Conservation (phyloP, 208 protist species). For the Phytomonas francai region DNA sequence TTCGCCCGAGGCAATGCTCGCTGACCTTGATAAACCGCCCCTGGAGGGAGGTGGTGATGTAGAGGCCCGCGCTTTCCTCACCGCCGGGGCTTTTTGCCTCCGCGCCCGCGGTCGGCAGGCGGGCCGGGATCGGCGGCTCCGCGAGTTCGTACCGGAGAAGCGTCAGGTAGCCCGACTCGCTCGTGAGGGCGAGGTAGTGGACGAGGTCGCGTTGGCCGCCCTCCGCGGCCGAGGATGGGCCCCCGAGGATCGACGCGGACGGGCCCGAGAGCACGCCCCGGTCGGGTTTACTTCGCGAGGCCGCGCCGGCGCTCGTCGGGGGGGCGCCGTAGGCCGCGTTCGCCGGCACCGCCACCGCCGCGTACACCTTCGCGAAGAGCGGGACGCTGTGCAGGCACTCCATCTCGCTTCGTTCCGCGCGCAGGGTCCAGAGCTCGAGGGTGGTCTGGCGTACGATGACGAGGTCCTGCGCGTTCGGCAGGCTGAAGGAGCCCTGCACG, state of each 20-base stretch:
- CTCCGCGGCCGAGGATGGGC: background rate
- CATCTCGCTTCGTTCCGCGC: constrained; percentile 26
- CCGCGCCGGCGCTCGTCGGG: background rate
- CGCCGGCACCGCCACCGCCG: constrained; percentile 58
- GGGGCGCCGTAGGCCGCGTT: constrained; percentile 13
- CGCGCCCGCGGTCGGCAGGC: constrained; percentile 7
- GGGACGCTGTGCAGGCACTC: constrained; percentile 63
- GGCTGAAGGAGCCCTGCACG: constrained; percentile 67
- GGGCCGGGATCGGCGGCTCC: constrained; percentile 42
- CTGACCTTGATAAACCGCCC: constrained; percentile 92
- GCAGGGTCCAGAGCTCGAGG: constrained; percentile 71
- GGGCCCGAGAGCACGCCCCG: background rate
- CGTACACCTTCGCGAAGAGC: constrained; percentile 49
- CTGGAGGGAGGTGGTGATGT: constrained; percentile 46
- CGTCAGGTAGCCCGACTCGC: constrained; percentile 91
- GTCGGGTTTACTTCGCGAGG: background rate
- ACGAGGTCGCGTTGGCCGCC: constrained; percentile 19
- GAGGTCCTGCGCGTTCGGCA: constrained; percentile 56
- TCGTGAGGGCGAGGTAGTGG: constrained; percentile 94
- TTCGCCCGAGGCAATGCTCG: constrained; percentile 94
- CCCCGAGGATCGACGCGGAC: background rate
- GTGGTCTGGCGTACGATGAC: constrained; percentile 55
- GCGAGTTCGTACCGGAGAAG: constrained; percentile 92
- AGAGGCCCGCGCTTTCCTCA: constrained; percentile 9
- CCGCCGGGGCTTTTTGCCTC: constrained; percentile 11